Percentiles rank a stretch among this genome's conserved stretches.
These are phyloP conservation scores for Fusarium pseudoanthophilum DNA, from an alignment of 2,329 filamentous ascomycete species.

Conservation along the genomic window DNA sequence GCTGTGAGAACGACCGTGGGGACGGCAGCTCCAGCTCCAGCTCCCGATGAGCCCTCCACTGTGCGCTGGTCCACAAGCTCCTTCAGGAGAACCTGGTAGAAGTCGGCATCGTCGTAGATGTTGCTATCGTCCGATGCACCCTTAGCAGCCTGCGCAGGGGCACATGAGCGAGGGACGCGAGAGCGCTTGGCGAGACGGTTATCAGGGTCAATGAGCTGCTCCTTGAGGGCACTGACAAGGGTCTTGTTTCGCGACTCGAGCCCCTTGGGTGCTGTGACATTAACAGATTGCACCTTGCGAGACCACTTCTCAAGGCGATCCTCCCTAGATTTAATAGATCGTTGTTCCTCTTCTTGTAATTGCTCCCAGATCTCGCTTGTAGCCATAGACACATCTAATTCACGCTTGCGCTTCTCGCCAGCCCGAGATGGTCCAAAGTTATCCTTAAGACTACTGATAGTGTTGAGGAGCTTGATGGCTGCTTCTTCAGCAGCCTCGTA, in stretches of 20 bases:
- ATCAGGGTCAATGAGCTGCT: constrained; percentile 74
- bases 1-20: constrained; percentile 73
- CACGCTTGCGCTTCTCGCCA: constrained; percentile 71
- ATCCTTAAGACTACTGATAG: constrained; percentile 76
- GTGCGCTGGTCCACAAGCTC: constrained; percentile 92
- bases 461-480: constrained; percentile 85
- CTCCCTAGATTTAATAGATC: constrained; percentile 70
- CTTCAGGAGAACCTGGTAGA: constrained; percentile 93
- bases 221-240: constrained; percentile 74
- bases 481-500: constrained; percentile 86
- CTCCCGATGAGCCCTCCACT: constrained; percentile 66
- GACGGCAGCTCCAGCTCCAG: constrained; percentile 55
- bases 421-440: constrained; percentile 64
- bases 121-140: constrained; percentile 66
- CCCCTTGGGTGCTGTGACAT: constrained; percentile 42
- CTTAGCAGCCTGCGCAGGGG: constrained; percentile 72
- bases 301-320: constrained; percentile 91
- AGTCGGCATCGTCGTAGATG: constrained; percentile 93
- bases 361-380: constrained; percentile 77
- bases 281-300: constrained; percentile 69
- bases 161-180: constrained; percentile 78
- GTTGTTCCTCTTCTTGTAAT: constrained; percentile 73
- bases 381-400: constrained; percentile 64
- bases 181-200: constrained; percentile 74
- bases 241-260: constrained; percentile 49